Base-by-base conservation (phyloP, 768 basidiomycete species). In the Phallus indusiatus region DNA sequence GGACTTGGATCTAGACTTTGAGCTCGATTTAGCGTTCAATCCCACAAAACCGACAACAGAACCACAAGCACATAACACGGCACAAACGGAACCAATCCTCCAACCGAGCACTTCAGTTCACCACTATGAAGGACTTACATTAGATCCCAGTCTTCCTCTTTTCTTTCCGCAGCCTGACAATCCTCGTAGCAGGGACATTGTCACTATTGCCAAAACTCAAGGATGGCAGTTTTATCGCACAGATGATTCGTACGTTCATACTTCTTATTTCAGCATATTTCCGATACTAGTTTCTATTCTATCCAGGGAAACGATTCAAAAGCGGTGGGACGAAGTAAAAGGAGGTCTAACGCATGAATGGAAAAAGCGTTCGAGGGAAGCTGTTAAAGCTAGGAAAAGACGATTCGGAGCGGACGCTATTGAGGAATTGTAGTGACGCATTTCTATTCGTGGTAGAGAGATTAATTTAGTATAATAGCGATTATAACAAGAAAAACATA, bases 281-380 rank as follows among this genome's bases (percentile, higher is more conserved):
- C 46, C 47, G 17, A 51, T 50, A 53, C 55, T n/a, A 47, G 47
- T 56, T 52, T 34, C 7, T 34, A 16, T 16, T 16, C 8, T 16
- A 16, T n/a, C 1, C 28, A 86, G 66, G 42, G 80, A 81, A n/a
- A 81, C 83, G 64, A 86, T 89, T 36, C 75, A 79, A 53, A 76
- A 76, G 62, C 71, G 75, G 55, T 91, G 90, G 88, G 89, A 91
- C 65, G 78, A 74, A n/a, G 72, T 75, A 50, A 86, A 84, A 65
- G 77, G 75, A 0, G 80, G 82, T 55, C 69, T 91, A 69, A 91
- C 90, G 55, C 75, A 71, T 61, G 86, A 81, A 53, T 91, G 90
- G 89, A 90, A 88, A 72, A 81, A 81, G 66, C 71, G 86, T 51
- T 83, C 82, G 71, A 79, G 84, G 60, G 90, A 91, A 66, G 90